Conservation (phyloP, 768 basidiomycete species). For the Asterophora lycoperdoides region DNA sequence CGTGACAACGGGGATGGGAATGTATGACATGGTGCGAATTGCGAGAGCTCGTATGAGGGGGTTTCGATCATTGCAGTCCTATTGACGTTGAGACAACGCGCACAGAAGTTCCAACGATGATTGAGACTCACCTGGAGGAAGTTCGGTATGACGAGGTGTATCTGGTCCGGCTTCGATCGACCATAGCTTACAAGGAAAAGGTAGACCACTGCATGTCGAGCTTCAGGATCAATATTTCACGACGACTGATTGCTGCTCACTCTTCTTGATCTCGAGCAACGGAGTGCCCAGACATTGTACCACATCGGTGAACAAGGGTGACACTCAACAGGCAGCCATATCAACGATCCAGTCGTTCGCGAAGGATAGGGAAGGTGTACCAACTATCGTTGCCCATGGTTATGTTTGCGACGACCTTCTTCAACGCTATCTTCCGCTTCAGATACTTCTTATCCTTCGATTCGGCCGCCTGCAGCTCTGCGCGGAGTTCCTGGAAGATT, state of each 20-base stretch:
- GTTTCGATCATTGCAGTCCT: slow-evolving; percentile 97
- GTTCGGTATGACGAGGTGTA: slow-evolving; percentile 85
- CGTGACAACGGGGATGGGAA: slow-evolving; percentile 85
- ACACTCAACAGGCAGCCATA: slow-evolving; percentile 53
- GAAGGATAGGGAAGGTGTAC: slow-evolving; percentile 35
- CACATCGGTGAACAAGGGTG: slow-evolving; percentile 91
- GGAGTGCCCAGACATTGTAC: slow-evolving; percentile 95
- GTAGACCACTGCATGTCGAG: slow-evolving; percentile 75
- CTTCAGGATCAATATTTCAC: background rate
- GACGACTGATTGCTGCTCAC: slow-evolving; percentile 41
- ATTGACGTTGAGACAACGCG: slow-evolving; percentile 11
- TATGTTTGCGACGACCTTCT: slow-evolving; percentile 98
- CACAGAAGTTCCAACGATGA: background rate
- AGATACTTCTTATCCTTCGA: slow-evolving; percentile 95
- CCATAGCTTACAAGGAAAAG: slow-evolving; percentile 97
- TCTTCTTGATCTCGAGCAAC: slow-evolving; percentile 97
- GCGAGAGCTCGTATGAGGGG: slow-evolving; percentile 95
- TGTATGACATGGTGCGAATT: slow-evolving; percentile 99
- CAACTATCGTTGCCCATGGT: slow-evolving; percentile 99
- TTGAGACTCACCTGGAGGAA: slow-evolving; percentile 68
- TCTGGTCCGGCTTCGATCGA: slow-evolving; percentile 87
- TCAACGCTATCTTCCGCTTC: slow-evolving; percentile 90
- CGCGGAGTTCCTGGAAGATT: slow-evolving; percentile 70
- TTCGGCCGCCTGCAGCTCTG: slow-evolving; percentile 87
- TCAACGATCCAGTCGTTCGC: slow-evolving; percentile 19